phyloP scores from a whole-genome alignment of 2,329 filamentous ascomycete species.

The Alternaria gaisen region DNA sequence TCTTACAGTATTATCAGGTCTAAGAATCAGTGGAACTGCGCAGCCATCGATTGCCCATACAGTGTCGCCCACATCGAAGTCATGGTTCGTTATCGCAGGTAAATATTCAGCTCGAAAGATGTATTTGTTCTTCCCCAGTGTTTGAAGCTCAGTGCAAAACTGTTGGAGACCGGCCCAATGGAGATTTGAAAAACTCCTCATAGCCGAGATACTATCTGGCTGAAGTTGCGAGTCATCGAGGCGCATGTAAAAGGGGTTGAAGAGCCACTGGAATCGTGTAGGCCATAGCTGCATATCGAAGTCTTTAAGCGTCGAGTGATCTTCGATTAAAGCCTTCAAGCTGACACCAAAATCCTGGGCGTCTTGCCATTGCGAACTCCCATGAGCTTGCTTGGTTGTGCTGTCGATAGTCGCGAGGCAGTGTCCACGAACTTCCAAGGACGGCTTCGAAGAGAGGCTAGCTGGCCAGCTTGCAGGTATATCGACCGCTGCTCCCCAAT shows the following conservation, averaged over 20 bases:
- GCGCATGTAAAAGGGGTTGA: constrained; percentile 7
- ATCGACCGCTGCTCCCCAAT: constrained; percentile 10
- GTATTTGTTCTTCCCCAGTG: constrained; percentile 9
- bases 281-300: constrained; percentile 13
- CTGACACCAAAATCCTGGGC: constrained; percentile 7
- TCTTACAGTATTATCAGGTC: background rate
- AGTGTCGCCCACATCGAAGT: constrained; percentile 16
- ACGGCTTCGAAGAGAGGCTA: background rate
- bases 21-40: constrained; percentile 15
- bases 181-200: background rate
- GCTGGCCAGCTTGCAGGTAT: constrained; percentile 10
- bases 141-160: constrained; percentile 17
- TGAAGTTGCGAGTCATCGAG: background rate
- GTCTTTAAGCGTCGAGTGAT: background rate
- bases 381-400: background rate
- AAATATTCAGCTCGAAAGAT: constrained; percentile 19
- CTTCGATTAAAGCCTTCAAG: constrained; percentile 5
- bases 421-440: constrained; percentile 13
- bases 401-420: constrained; percentile 20
- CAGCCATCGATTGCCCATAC: constrained; percentile 25
- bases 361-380: constrained; percentile 5
- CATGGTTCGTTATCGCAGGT: constrained; percentile 8
- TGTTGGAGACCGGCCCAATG: constrained; percentile 6
- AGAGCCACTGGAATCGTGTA: constrained; percentile 14
- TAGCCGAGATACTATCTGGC: background rate